Base-by-base conservation (phyloP, 208 protist species). In the Polymyxa betae region DNA sequence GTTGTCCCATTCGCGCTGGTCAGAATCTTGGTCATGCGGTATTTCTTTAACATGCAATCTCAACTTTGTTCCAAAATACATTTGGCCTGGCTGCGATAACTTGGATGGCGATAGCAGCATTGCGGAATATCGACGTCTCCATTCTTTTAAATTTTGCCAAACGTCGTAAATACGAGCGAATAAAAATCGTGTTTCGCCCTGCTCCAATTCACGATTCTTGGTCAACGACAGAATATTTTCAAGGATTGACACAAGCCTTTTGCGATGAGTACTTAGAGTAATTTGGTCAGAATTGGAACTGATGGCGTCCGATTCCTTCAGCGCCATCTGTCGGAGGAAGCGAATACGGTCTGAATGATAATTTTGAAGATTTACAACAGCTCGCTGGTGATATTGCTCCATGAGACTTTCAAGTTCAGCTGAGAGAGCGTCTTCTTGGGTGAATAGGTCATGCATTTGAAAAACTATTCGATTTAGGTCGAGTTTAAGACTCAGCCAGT, bases 71-170 rank as follows among this genome's bases (percentile, higher is more conserved):
- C 72, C 72, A 20, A n/a, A 5, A 43, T 82, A 82, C n/a, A 5
- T 35, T 5, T 43, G 35, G 16, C 16, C 5, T 29, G 49, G 49
- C 49, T 60, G 5, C 24, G 49, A n/a, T 66, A 66, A 16, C 72
- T 5, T 12, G 5, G 72, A 20, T 5, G n/a, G 5, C 72, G 40
- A 35, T 38, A 82, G 10, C 5, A 43, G 72, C 35, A 5, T 5
- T 40, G 72, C 16, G 5, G 72, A 5, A 5, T 82, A 5, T 35
- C 72, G 5, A 60, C 5, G 5, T 60, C 72, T 35, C 72, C 72
- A 82, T 43, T 82, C 35, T n/a, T 82, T 82, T n/a, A 82, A 45
- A 5, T 82, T n/a, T 43, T 35, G 35, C 72, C 72, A 82, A n/a
- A 12, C 16, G 5, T 82, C 35, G 72, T 82, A 82, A 5, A 82